These are phyloP conservation scores for Entelexis sorbosivorans DNA, from an alignment of 1,139 yeast genomes.

Conservation along the genomic window DNA sequence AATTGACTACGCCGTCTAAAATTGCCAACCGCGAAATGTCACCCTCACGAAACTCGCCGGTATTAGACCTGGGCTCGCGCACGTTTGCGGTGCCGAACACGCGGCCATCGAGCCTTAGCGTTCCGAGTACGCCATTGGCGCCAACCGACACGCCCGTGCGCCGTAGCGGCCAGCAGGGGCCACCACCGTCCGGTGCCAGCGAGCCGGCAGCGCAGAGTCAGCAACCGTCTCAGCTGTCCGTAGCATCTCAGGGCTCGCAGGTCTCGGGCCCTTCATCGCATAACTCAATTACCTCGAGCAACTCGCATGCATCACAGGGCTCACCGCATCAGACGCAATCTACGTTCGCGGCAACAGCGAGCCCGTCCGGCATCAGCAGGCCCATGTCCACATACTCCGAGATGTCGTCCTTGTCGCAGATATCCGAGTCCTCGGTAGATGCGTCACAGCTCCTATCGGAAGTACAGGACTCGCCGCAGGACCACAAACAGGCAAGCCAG, in stretches of 20 bases:
- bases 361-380: slow-evolving; percentile 27
- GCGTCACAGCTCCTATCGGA: slow-evolving; percentile 14
- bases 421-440: slow-evolving; percentile 29
- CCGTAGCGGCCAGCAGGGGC: neutral
- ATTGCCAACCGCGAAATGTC: neutral
- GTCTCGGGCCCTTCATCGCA: neutral
- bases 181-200: neutral
- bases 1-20: neutral
- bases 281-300: neutral
- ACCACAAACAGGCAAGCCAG: neutral
- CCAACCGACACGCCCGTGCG: slow-evolving; percentile 4
- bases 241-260: slow-evolving; percentile 1
- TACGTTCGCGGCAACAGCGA: neutral
- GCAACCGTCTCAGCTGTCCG: slow-evolving; percentile 1
- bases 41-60: slow-evolving; percentile 1
- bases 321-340: neutral
- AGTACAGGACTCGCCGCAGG: slow-evolving; percentile 8
- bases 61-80: slow-evolving; percentile 2
- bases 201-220: too few species aligned
- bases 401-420: slow-evolving; percentile 51
- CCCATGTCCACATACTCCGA: slow-evolving; percentile 45
- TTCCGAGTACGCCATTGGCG: slow-evolving; percentile 4
- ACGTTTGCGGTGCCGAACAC: neutral
- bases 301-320: neutral
- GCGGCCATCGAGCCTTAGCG: slow-evolving; percentile 8